These are phyloP conservation scores for Penicillium aurantiogriseum DNA, from an alignment of 2,329 filamentous ascomycete species.

Conservation along the genomic window DNA sequence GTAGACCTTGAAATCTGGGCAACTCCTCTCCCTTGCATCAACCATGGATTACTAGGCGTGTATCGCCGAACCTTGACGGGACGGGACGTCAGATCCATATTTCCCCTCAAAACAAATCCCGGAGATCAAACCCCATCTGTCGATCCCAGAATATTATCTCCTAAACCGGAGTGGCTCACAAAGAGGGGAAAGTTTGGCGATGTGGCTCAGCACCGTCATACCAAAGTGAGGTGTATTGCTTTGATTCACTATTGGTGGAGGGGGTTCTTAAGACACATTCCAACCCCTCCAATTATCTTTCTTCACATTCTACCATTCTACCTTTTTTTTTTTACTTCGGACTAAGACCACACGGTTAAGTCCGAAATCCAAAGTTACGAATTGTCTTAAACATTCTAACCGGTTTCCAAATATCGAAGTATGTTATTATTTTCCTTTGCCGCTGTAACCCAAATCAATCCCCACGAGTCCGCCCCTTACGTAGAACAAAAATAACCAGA, in stretches of 20 bases:
- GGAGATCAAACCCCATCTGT: constrained; percentile 5
- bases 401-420: background rate
- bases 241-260: constrained; percentile 14
- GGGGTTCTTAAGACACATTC: constrained; percentile 23
- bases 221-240: constrained; percentile 1
- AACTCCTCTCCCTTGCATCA: constrained; percentile 30
- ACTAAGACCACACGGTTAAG: background rate
- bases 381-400: background rate
- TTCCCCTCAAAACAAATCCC: background rate
- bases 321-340: background rate
- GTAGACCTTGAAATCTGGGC: background rate
- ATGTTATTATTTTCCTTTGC: constrained; percentile 3
- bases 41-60: constrained; percentile 32
- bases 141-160: background rate
- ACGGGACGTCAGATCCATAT: constrained; percentile 31
- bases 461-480: background rate
- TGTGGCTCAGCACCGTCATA: constrained; percentile 22
- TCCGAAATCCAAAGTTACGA: background rate
- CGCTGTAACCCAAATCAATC: constrained; percentile 6
- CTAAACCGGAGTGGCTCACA: constrained; percentile 10
- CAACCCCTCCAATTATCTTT: constrained; percentile 19
- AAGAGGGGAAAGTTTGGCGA: constrained; percentile 14
- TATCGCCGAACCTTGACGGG: constrained; percentile 40
- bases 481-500: background rate
- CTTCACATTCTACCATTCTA: constrained; percentile 18